phyloP scores from a whole-genome alignment of 2,329 filamentous ascomycete genomes.

The Penicillium sp. region DNA sequence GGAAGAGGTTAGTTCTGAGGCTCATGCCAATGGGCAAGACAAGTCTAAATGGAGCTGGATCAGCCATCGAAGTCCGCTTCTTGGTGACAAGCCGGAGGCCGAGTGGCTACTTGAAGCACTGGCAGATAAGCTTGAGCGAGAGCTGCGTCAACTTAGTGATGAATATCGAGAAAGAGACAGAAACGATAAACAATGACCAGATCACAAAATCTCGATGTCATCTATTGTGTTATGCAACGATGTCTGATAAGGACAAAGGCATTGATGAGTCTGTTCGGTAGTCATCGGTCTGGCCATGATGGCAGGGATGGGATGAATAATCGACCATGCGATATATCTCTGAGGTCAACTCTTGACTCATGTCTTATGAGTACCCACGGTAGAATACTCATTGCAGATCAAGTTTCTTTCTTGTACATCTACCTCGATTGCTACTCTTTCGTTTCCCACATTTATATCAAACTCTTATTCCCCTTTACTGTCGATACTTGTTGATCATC shows the following conservation, averaged over 20 bases:
- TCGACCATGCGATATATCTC: neutral
- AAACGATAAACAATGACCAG: neutral
- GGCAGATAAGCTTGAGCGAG: conserved; percentile 35
- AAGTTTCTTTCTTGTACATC: neutral
- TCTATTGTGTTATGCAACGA: no score
- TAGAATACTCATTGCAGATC: neutral
- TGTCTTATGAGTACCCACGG: neutral
- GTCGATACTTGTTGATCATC: neutral
- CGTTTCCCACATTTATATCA: neutral
- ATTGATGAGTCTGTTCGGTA: neutral
- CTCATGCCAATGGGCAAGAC: neutral
- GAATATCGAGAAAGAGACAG: neutral
- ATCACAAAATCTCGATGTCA: neutral
- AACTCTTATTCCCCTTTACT: neutral
- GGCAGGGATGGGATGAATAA: no score
- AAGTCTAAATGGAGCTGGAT: conserved; percentile 38
- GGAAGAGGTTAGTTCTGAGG: conserved; percentile 26
- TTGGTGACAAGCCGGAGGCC: conserved; percentile 40
- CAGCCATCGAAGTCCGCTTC: conserved; percentile 34
- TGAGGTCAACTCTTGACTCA: neutral
- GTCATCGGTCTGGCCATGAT: neutral
- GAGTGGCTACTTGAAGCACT: conserved; percentile 41
- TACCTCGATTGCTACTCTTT: neutral
- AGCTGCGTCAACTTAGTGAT: conserved; percentile 29
- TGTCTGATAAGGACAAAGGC: no score